A percentile compares a stretch with the other conserved stretches of the same genome.
Conservation (phyloP, 1,284 basidiomycete genomes). For the Tausonia pullulans region DNA sequence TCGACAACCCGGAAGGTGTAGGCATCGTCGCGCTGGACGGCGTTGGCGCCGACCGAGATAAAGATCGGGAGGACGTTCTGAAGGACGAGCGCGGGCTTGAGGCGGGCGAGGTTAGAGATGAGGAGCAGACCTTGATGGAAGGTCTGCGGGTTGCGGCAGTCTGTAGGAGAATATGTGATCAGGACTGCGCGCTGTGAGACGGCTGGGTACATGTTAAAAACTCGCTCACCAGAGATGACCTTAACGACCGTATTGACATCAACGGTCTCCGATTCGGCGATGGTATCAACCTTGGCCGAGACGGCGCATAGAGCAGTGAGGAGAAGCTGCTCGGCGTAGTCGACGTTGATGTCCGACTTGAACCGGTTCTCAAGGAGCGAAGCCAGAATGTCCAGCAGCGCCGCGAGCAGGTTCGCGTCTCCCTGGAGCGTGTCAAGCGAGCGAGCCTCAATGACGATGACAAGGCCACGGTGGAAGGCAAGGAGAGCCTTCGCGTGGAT, state of each 20-base stretch:
- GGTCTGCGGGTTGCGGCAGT: constrained; percentile 82
- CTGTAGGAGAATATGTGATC: constrained; percentile 34
- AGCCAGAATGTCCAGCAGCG: constrained; percentile 62
- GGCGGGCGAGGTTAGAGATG: constrained; percentile 67
- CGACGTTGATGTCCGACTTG: constrained; percentile 40
- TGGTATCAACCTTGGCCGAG: constrained; percentile 48
- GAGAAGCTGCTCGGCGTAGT: constrained; percentile 73
- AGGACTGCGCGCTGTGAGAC: neutral
- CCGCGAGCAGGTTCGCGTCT: constrained; percentile 58
- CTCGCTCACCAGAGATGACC: constrained; percentile 58
- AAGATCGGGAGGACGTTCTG: constrained; percentile 98
- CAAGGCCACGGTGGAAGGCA: constrained; percentile 23
- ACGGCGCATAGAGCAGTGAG: constrained; percentile 68
- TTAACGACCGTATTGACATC: constrained; percentile 71
- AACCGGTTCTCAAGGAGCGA: constrained; percentile 47
- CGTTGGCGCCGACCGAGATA: constrained; percentile 95
- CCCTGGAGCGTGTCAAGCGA: constrained; percentile 52
- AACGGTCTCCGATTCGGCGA: constrained; percentile 32
- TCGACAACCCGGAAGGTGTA: constrained; percentile 93
- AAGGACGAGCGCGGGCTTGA: constrained; percentile 81
- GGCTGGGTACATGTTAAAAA: neutral
- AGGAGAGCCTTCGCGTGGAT: constrained; percentile 29
- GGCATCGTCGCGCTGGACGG: constrained; percentile 90
- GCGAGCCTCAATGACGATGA: constrained; percentile 58
- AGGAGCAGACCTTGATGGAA: constrained; percentile 89